Base-by-base conservation (phyloP, 148 eudicot species). In the Cornus florida region DNA sequence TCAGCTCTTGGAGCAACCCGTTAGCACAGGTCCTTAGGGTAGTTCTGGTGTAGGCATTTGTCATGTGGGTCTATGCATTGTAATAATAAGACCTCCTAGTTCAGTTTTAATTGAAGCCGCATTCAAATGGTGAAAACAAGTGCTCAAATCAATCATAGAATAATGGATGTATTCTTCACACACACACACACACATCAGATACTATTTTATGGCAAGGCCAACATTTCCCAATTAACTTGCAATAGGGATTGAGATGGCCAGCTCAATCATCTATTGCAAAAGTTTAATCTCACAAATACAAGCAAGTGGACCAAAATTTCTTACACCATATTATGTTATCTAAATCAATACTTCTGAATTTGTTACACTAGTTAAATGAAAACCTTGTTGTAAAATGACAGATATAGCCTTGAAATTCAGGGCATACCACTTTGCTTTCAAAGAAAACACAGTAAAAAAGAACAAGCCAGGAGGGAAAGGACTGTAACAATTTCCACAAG, bases 391-490 rank as follows among this genome's bases (percentile, higher is more conserved):
- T 28, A 28, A 28, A 28, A 28, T 28, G 28, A 28, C 28, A 28
- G 28, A 28, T 28, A 28, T 28, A 28, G 28, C 28, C 28, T 28
- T 28, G 28, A 28, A 28, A 28, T 28, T 28, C 28, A 28, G 28
- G 28, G 0, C 1, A 28, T 28, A 28, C 28, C 28, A 28, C 28
- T 28, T 28, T 28, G 28, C 28, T 28, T 28, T 28, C 28, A 28
- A 28, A 28, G 28, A 28, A 28, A 28, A 62, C 0, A 62, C 20
- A n/a, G 10, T 62, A 2, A 17, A 1, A 48, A 7, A 14, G 50
- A 69, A 31, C 10, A 10, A 46, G 84, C 87, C 87, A 73, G 83
- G 84, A 82, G 90, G 84, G 74, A 87, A 87, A 32, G 87, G 87
- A 0, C 81, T 64, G 22, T 79, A 81, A 76, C 84, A 75, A 23